These are phyloP conservation scores for Rhizophagus sp. DNA, from an alignment of 192 early-diverging fungal species.

Conservation along the genomic window DNA sequence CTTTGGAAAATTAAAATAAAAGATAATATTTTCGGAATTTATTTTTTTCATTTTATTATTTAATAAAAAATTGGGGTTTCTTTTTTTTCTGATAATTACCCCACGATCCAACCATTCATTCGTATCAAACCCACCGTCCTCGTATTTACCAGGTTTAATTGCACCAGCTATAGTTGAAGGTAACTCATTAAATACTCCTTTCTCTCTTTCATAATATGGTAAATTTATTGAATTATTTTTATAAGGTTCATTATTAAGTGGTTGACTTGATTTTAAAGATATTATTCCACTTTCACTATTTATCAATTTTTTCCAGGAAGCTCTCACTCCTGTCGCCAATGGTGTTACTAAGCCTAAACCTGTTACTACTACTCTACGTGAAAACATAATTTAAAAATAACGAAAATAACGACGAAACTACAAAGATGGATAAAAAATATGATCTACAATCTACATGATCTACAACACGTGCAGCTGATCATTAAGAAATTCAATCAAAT, in stretches of 20 bases:
- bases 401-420: too few species aligned
- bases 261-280: conserved; percentile 49
- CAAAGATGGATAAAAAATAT: too few species aligned
- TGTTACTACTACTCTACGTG: conserved; percentile 88
- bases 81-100: conserved; percentile 49
- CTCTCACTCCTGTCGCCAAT: conserved; percentile 72
- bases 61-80: too few species aligned
- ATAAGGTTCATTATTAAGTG: neutral
- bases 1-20: too few species aligned
- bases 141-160: conserved; percentile 56
- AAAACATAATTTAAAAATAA: neutral
- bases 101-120: conserved; percentile 75
- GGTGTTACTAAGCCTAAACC: conserved; percentile 93
- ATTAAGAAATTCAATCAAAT: too few species aligned
- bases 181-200: conserved; percentile 60
- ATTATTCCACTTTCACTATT: conserved; percentile 75
- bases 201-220: conserved; percentile 28
- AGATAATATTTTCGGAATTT: neutral
- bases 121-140: conserved; percentile 65
- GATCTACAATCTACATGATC: too few species aligned
- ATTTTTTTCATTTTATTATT: neutral
- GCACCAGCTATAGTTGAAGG: conserved; percentile 77
- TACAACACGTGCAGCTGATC: too few species aligned
- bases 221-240: neutral
- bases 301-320: conserved; percentile 73